Conservation (phyloP, 495 filamentous ascomycete genomes). For the Penicillium longicatenatum region DNA sequence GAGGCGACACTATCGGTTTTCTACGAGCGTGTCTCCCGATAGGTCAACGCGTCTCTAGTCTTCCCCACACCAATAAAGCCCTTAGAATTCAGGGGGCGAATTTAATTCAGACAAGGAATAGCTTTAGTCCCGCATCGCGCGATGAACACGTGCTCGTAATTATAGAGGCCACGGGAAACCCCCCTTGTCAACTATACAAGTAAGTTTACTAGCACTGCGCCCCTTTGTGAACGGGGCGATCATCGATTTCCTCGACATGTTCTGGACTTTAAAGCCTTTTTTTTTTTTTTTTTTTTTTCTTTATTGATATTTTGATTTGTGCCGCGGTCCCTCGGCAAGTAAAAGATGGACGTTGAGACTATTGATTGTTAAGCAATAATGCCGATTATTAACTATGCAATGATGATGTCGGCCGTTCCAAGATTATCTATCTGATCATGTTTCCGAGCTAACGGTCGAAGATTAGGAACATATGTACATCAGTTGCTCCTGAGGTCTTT, state of each 20-base stretch:
- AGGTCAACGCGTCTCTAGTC: neutral
- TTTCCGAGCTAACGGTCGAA: conserved; percentile 2
- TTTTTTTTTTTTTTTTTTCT: neutral
- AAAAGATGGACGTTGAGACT: conserved; percentile 13
- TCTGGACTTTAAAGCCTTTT: conserved; percentile 8
- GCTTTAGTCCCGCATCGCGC: conserved; percentile 5
- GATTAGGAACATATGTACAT: neutral
- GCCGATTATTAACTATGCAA: neutral
- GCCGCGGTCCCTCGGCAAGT: neutral
- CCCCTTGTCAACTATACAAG: neutral
- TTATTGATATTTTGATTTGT: neutral
- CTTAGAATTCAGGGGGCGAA: conserved; percentile 9
- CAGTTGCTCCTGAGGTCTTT: too few species aligned
- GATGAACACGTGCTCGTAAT: conserved; percentile 6
- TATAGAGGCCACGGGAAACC: neutral
- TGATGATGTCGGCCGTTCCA: neutral
- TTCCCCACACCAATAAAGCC: neutral
- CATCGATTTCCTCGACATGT: conserved; percentile 5
- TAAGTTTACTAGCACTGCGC: neutral
- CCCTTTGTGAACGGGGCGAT: conserved; percentile 8
- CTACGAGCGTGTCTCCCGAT: neutral
- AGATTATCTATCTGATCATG: neutral
- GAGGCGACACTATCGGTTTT: conserved; percentile 1
- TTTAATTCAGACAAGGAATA: neutral
- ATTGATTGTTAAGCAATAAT: conserved; percentile 8